These are phyloP conservation scores for Carex scoparia DNA, from an alignment of 176 grass and related monocot species.

Conservation along the genomic window DNA sequence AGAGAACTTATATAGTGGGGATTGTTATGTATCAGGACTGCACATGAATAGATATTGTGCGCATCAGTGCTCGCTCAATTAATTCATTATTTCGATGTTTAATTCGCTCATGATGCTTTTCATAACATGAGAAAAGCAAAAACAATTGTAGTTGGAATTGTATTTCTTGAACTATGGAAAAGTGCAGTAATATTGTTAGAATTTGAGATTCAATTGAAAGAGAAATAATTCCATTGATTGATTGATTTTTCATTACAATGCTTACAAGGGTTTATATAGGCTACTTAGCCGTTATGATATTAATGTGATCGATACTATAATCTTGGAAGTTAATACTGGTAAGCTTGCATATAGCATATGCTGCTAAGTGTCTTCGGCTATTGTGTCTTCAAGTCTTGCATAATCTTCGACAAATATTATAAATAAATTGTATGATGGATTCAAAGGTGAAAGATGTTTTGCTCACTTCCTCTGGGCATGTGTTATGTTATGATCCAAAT, in stretches of 20 bases:
- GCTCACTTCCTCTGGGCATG: background rate
- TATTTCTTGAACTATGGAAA: background rate
- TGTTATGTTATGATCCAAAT: too few relatives aligned
- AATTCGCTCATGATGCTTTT: background rate
- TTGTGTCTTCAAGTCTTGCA: too few relatives aligned
- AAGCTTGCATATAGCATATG: too few relatives aligned
- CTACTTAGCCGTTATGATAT: too few relatives aligned
- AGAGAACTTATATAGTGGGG: background rate
- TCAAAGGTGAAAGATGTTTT: background rate
- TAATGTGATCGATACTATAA: too few relatives aligned
- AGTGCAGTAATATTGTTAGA: background rate
- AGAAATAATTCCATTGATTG: too few relatives aligned
- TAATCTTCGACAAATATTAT: background rate
- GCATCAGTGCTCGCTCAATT: background rate
- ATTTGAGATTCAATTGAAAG: too few relatives aligned
- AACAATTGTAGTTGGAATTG: background rate
- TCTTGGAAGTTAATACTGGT: too few relatives aligned
- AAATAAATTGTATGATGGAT: background rate
- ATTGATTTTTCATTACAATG: too few relatives aligned
- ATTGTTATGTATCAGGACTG: background rate
- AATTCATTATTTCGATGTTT: background rate
- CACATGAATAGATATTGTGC: background rate
- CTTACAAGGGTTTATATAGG: too few relatives aligned
- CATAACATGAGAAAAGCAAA: background rate
- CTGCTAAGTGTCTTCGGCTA: too few relatives aligned